Percentiles rank a stretch among this genome's conserved stretches.
phyloP scores from a whole-genome alignment of 495 filamentous ascomycete species.

The Tricharina praecox region DNA sequence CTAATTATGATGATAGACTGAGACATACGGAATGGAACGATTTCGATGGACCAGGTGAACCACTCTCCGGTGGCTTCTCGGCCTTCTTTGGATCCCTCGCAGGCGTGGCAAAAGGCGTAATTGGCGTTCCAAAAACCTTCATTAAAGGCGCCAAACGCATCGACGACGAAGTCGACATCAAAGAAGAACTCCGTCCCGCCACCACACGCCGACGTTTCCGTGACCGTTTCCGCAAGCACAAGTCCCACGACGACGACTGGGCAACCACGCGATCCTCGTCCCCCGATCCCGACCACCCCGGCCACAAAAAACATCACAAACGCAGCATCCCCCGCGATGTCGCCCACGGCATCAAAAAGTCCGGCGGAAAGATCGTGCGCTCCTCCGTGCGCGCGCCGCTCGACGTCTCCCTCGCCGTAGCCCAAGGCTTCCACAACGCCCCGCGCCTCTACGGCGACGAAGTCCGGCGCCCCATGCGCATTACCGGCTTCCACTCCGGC shows the following conservation, averaged over 20 bases:
- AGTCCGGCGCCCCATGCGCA: constrained; percentile 38
- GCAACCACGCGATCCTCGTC: neutral
- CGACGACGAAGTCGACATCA: constrained; percentile 19
- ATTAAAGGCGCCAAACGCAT: constrained; percentile 20
- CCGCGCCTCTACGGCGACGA: constrained; percentile 59
- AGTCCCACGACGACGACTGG: neutral
- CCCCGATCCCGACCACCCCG: neutral
- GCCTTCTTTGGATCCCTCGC: constrained; percentile 39
- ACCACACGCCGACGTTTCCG: constrained; percentile 6
- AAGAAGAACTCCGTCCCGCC: constrained; percentile 3
- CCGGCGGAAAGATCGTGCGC: constrained; percentile 16
- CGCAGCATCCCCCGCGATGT: constrained; percentile 14
- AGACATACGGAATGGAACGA: constrained; percentile 64
- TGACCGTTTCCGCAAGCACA: constrained; percentile 1
- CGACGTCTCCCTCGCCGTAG: constrained; percentile 53
- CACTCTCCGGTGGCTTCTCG: constrained; percentile 45
- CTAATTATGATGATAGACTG: constrained; percentile 21
- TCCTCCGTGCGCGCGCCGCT: constrained; percentile 34
- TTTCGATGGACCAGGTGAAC: constrained; percentile 61
- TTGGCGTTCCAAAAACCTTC: constrained; percentile 13
- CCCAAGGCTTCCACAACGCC: constrained; percentile 71
- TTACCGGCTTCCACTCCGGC: constrained; percentile 53
- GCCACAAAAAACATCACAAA: constrained; percentile 8
- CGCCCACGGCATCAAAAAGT: constrained; percentile 21
- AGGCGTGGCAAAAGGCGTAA: constrained; percentile 26